Conservation (phyloP, 73 alveolate genomes). For the Uronychia binucleata region DNA sequence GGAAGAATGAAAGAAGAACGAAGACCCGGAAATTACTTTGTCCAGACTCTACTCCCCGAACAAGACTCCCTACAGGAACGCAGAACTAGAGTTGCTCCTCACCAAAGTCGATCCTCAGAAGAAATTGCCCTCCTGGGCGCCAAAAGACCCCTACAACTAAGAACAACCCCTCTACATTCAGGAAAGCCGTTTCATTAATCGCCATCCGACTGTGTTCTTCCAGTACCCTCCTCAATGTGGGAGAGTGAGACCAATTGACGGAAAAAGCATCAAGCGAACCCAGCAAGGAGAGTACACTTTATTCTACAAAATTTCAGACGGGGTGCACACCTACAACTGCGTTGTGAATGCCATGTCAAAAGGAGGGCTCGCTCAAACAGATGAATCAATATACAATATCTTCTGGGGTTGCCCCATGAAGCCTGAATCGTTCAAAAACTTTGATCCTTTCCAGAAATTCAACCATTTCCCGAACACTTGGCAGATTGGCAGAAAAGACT, state of each 20-base stretch:
- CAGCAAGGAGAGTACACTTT: too few species aligned
- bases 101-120: neutral
- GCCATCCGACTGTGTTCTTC: too few species aligned
- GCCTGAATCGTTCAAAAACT: neutral
- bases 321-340: too few species aligned
- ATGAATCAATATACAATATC: neutral
- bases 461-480: constrained; percentile 91
- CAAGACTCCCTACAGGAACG: neutral
- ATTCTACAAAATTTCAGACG: too few species aligned
- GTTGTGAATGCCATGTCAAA: too few species aligned
- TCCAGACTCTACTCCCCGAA: neutral
- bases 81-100: neutral
- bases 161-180: too few species aligned
- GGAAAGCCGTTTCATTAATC: too few species aligned
- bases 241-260: too few species aligned
- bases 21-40: neutral
- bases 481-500: constrained; percentile 89
- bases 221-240: too few species aligned
- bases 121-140: neutral
- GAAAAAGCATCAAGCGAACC: too few species aligned
- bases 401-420: neutral
- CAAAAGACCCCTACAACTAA: neutral
- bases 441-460: constrained; percentile 55
- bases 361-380: neutral
- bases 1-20: neutral